A percentile compares a stretch with the other conserved stretches of the same genome.
Conservation (phyloP, 1,139 yeast species). For the Taphrina wiesneri region DNA sequence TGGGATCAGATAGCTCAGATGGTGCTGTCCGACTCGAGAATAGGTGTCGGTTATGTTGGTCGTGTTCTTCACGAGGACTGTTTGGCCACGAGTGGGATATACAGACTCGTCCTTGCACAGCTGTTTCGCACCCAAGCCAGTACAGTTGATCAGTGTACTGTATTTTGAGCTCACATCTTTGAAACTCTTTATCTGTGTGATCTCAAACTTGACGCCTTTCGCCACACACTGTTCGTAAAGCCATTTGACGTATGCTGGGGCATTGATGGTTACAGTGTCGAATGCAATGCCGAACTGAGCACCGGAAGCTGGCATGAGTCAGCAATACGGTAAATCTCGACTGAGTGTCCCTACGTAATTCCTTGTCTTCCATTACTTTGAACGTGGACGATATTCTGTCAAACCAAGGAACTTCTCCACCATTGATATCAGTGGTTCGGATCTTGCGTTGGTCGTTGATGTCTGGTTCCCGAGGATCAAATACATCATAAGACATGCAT, state of each 20-base stretch:
- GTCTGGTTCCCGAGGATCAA: conserved; percentile 31
- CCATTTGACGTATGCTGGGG: conserved; percentile 54
- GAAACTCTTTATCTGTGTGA: conserved; percentile 52
- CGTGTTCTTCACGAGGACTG: conserved; percentile 54
- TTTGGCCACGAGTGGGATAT: conserved; percentile 66
- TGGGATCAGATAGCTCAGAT: conserved; percentile 55
- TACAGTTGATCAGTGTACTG: conserved; percentile 59
- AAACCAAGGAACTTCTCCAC: conserved; percentile 31
- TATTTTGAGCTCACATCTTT: conserved; percentile 47
- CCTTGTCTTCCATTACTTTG: conserved; percentile 38
- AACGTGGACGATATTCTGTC: conserved; percentile 28
- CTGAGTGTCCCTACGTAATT: conserved; percentile 44
- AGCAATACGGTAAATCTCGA: neutral
- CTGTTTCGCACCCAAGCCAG: conserved; percentile 63
- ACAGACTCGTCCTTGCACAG: conserved; percentile 59
- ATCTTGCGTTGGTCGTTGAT: conserved; percentile 19
- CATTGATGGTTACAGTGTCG: conserved; percentile 55
- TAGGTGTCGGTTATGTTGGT: conserved; percentile 39
- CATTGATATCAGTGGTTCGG: conserved; percentile 11
- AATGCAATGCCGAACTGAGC: conserved; percentile 50
- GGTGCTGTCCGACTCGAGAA: conserved; percentile 38
- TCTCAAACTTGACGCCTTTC: conserved; percentile 48
- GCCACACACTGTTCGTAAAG: conserved; percentile 50
- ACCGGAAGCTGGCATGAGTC: conserved; percentile 38
- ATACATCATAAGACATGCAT: conserved; percentile 26